Percentiles rank a stretch among this genome's conserved stretches.
Evolutionary conservation across 768 basidiomycete genomes (phyloP).

Genomic region (Hysterangium stoloniferum): DNA sequence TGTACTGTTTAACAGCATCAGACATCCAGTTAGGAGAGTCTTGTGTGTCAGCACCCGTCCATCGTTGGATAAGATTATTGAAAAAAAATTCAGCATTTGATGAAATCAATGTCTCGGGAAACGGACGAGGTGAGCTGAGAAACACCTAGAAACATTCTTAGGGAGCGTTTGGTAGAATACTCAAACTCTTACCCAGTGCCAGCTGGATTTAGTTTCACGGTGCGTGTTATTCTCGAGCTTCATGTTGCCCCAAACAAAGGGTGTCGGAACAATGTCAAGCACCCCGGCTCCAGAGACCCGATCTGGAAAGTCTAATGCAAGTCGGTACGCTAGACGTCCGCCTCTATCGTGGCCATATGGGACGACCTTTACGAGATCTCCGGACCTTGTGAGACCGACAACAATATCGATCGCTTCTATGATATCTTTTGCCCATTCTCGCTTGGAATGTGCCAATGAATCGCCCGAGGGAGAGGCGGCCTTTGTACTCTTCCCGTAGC

Average conservation of each 20-base stretch:
- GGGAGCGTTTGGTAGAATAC: background rate
- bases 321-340: slow-evolving; percentile 14
- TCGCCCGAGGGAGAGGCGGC: slow-evolving; percentile 9
- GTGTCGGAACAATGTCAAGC: slow-evolving; percentile 17
- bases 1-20: slow-evolving; percentile 14
- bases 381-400: background rate
- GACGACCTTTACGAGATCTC: slow-evolving; percentile 11
- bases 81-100: slow-evolving; percentile 12
- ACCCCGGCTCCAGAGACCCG: slow-evolving; percentile 14
- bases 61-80: slow-evolving; percentile 7
- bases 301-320: slow-evolving; percentile 16
- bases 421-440: slow-evolving; percentile 16
- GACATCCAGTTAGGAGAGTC: slow-evolving; percentile 9
- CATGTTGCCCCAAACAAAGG: slow-evolving; percentile 16
- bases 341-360: slow-evolving; percentile 18
- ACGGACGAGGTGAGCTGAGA: slow-evolving; percentile 15
- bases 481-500: slow-evolving; percentile 15
- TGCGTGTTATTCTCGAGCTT: slow-evolving; percentile 12
- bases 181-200: slow-evolving; percentile 14
- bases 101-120: slow-evolving; percentile 16
- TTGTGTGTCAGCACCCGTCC: slow-evolving; percentile 12
- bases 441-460: slow-evolving; percentile 13
- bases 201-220: slow-evolving; percentile 12
- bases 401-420: slow-evolving; percentile 12
- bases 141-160: slow-evolving; percentile 10